Conservation (phyloP, 306 rosid species). For the Castanea sativa region DNA sequence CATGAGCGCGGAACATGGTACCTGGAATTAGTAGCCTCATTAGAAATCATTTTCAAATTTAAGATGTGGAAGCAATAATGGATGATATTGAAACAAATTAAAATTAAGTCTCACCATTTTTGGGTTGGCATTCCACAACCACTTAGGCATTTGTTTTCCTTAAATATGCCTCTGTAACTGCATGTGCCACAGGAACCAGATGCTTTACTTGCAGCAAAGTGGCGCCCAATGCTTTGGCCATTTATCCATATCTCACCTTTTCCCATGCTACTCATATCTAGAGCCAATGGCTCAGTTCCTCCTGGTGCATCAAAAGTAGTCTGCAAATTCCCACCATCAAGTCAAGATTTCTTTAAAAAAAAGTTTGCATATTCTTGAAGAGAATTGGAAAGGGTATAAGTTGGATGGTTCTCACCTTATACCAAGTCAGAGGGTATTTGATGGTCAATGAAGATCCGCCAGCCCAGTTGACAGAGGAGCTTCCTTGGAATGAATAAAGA, state of each 20-base stretch:
- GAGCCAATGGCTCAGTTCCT: slow-evolving; percentile 76
- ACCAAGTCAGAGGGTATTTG: slow-evolving; percentile 85
- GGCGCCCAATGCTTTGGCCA: slow-evolving; percentile 88
- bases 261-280: slow-evolving; percentile 93
- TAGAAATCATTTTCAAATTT: neutral
- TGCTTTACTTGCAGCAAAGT: slow-evolving; percentile 75
- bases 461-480: slow-evolving; percentile 72
- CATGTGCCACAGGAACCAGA: slow-evolving; percentile 59
- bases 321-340: slow-evolving; percentile 39
- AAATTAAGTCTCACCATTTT: slow-evolving; percentile 64
- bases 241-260: slow-evolving; percentile 91
- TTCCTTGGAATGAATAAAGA: slow-evolving; percentile 68
- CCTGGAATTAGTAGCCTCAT: slow-evolving; percentile 45
- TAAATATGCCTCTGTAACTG: slow-evolving; percentile 65
- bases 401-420: slow-evolving; percentile 60
- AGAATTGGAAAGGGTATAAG: neutral
- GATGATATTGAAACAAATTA: neutral
- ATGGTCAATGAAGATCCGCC: slow-evolving; percentile 56
- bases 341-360: neutral
- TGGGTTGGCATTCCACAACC: slow-evolving; percentile 80
- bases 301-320: slow-evolving; percentile 62
- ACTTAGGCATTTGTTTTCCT: slow-evolving; percentile 59
- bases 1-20: slow-evolving; percentile 92
- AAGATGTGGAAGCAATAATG: slow-evolving; percentile 5
- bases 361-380: neutral